These are phyloP conservation scores for Mariannaea elegans DNA, from an alignment of 2,329 filamentous ascomycete species.

Conservation along the genomic window DNA sequence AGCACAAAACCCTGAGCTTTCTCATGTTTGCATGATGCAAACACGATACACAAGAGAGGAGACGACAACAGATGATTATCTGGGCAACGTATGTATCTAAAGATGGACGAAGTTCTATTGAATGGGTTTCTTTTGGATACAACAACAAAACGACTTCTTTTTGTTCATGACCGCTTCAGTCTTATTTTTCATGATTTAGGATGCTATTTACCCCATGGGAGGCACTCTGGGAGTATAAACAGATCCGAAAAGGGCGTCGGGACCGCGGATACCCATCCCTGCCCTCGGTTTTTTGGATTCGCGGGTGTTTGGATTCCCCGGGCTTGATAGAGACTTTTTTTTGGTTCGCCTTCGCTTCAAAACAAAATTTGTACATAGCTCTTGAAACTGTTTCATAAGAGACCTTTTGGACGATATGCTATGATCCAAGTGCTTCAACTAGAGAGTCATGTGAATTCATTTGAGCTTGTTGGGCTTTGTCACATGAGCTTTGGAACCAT, in stretches of 20 bases:
- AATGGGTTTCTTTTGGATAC: neutral
- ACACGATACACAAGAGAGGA: neutral
- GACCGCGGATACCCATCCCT: neutral
- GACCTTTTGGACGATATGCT: too few relatives aligned
- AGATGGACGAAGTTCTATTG: neutral
- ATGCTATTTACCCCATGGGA: slow-evolving; percentile 30
- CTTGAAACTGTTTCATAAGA: slow-evolving; percentile 7
- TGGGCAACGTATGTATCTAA: neutral
- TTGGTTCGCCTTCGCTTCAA: slow-evolving; percentile 4
- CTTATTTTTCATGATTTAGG: slow-evolving; percentile 35
- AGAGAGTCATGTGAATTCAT: neutral
- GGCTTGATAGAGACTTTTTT: slow-evolving; percentile 23
- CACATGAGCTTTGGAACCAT: neutral
- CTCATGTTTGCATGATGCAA: neutral
- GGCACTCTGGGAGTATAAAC: slow-evolving; percentile 30
- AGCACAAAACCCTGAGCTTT: too few relatives aligned
- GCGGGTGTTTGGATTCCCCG: slow-evolving; percentile 36
- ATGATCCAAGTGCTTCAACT: too few relatives aligned
- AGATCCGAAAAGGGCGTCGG: slow-evolving; percentile 17
- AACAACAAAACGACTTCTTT: neutral
- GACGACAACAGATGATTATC: slow-evolving; percentile 2
- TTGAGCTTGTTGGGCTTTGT: too few relatives aligned
- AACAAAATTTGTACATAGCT: slow-evolving; percentile 13
- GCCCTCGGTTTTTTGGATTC: slow-evolving; percentile 33
- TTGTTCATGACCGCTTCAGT: slow-evolving; percentile 7